These are phyloP conservation scores for Boletus barrowsii DNA, from an alignment of 768 basidiomycete genomes.

Conservation along the genomic window DNA sequence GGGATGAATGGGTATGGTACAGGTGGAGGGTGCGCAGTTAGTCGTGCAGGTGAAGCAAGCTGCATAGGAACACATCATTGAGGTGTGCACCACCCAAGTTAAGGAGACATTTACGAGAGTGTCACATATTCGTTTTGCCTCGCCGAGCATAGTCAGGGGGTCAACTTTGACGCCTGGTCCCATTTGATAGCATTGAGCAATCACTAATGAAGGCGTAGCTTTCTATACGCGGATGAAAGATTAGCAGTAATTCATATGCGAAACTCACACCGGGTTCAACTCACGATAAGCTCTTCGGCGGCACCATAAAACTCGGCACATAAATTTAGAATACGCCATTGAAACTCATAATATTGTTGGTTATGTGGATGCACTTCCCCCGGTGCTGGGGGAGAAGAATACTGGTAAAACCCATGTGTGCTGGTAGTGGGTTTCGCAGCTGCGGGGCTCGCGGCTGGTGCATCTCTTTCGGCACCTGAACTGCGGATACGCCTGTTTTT, in stretches of 20 bases:
- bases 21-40: conserved; percentile 66
- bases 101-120: conserved; percentile 49
- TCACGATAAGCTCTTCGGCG: conserved; percentile 78
- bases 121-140: conserved; percentile 78
- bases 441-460: conserved; percentile 8
- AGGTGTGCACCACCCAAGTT: conserved; percentile 2
- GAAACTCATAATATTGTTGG: conserved; percentile 81
- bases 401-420: conserved; percentile 45
- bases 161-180: conserved; percentile 68
- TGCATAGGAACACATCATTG: conserved; percentile 28
- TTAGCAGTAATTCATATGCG: conserved; percentile 8
- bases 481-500: conserved; percentile 61
- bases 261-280: conserved; percentile 29
- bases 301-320: conserved; percentile 86
- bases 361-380: conserved; percentile 59
- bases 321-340: conserved; percentile 78
- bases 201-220: conserved; percentile 62
- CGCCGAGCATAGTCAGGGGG: conserved; percentile 67
- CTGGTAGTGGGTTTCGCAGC: conserved; percentile 30
- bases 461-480: conserved; percentile 28
- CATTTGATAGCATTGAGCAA: conserved; percentile 79
- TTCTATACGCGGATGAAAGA: conserved; percentile 32
- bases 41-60: conserved; percentile 72
- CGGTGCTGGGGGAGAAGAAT: conserved; percentile 39
- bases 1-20: conserved; percentile 51